These are phyloP conservation scores for Aphanomyces euteiches DNA, from an alignment of 352 stramenopile genomes.

Conservation along the genomic window DNA sequence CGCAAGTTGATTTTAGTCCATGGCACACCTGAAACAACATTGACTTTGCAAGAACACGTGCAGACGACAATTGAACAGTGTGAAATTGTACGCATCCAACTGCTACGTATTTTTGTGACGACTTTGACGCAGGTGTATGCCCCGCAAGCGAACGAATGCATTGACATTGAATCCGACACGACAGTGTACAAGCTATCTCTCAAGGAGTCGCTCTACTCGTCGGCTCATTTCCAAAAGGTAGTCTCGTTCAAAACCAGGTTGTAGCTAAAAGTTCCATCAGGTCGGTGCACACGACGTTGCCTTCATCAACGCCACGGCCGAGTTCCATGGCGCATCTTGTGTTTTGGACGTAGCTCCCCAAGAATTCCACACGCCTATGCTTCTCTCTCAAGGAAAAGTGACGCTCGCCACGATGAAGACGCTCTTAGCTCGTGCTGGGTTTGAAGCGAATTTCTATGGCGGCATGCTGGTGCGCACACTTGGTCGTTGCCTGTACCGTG, in stretches of 20 bases:
- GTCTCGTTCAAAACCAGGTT: too few species aligned
- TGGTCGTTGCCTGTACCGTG: not conserved
- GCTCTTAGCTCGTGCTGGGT: conserved; percentile 77
- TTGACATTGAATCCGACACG: conserved; percentile 88
- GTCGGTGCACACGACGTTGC: conserved; percentile 82
- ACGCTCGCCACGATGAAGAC: conserved; percentile 89
- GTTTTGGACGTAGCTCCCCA: conserved; percentile 33
- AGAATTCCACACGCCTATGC: conserved; percentile 66
- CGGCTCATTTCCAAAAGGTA: conserved; percentile 78
- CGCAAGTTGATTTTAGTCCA: conserved; percentile 86
- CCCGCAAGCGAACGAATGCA: conserved; percentile 82
- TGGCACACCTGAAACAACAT: conserved; percentile 74
- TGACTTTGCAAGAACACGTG: conserved; percentile 79
- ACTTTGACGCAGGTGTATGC: conserved; percentile 55
- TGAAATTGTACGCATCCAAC: conserved; percentile 43
- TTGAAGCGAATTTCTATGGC: conserved; percentile 86
- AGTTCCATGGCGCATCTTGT: conserved; percentile 28
- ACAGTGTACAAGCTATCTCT: conserved; percentile 87
- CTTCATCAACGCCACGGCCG: conserved; percentile 75
- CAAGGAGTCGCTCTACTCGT: conserved; percentile 84
- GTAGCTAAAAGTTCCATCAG: conserved; percentile 33
- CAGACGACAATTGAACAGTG: conserved; percentile 77
- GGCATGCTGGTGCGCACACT: conserved; percentile 56
- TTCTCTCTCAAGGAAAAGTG: conserved; percentile 85
- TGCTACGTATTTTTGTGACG: not conserved